Base-by-base conservation (phyloP, 2,329 filamentous ascomycete species). In the Xylaria sp. region DNA sequence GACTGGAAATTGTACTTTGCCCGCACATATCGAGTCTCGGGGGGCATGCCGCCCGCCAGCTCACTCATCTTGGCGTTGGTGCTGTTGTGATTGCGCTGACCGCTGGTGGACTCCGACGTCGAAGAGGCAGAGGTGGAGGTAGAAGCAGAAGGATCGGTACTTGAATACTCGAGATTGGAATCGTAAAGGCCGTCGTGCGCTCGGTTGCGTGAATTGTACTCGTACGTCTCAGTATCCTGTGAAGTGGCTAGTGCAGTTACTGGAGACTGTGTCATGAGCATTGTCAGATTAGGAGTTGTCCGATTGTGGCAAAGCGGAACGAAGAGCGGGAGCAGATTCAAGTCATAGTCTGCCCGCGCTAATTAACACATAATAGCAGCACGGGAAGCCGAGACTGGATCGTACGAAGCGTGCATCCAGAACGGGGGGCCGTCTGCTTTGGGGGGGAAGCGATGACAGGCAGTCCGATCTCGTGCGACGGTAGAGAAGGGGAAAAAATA, bases 1-100 rank as follows among this genome's bases (percentile, higher is more conserved):
- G 94, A 91, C 72, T 97, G 91, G 79, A 97, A 99, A 79, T 97
- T 91, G 80, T 97, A 99, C 65, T 97, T 83, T 52, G 94, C 94
- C 71, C 92, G 89, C 71, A 99, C 94, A 73, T 94, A 97, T 80
- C 97, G 88, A 71, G 87, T 85, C 73, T 85, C 83, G 62, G 80
- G 80, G 61, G 84, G 83, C 71, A 83, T 79, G 65, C 82, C 80
- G 63, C 81, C 80, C 68, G 83, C 77, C 65, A 85, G 78, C 65
- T 83, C 83, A 74, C 87, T 87, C 84, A 87, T 87, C 69, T 69
- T 66, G 67, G 69, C 65, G 52, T 64, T 65, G 54, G 71, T 71
- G 47, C 67, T 65, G 56, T 68, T 66, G 57, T 68, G 67, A 59
- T 70, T 68, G 69, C 71, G 69, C 68, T 69, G 69, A 67, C 66